phyloP scores from a whole-genome alignment of 2,329 filamentous ascomycete genomes.

The Hymenoscyphus fraxineus region DNA sequence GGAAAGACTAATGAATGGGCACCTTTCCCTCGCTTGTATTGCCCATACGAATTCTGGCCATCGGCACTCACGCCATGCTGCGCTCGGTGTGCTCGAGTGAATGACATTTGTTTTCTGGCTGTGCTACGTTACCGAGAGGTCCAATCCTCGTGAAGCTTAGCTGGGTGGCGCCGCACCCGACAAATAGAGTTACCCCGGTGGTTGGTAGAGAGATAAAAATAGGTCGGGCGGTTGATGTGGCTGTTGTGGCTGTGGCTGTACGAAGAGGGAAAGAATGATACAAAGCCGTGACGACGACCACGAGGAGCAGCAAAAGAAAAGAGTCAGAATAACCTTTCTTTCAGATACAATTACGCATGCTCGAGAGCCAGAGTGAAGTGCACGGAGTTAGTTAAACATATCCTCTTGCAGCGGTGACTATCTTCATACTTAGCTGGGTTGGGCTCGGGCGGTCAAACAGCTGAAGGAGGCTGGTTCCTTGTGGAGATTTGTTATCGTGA shows the following conservation, averaged over 20 bases:
- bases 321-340: neutral
- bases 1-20: neutral
- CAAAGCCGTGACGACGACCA: neutral
- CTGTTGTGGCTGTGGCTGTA: neutral
- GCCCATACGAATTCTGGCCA: neutral
- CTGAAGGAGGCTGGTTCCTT: slow-evolving; percentile 1
- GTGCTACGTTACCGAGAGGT: neutral
- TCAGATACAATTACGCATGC: neutral
- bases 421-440: neutral
- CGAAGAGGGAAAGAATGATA: neutral
- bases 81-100: neutral
- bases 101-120: neutral
- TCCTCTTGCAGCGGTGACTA: neutral
- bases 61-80: neutral
- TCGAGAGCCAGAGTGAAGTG: neutral
- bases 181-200: neutral
- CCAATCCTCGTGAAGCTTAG: neutral
- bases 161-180: neutral
- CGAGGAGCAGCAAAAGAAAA: neutral
- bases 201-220: slow-evolving; percentile 4
- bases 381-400: neutral
- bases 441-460: neutral
- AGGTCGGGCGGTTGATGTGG: neutral
- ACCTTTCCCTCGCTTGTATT: neutral
- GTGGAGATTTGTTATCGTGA: slow-evolving; percentile 4